phyloP scores from a whole-genome alignment of 2,329 filamentous ascomycete species.

The Beauveria scarabaeidicola region DNA sequence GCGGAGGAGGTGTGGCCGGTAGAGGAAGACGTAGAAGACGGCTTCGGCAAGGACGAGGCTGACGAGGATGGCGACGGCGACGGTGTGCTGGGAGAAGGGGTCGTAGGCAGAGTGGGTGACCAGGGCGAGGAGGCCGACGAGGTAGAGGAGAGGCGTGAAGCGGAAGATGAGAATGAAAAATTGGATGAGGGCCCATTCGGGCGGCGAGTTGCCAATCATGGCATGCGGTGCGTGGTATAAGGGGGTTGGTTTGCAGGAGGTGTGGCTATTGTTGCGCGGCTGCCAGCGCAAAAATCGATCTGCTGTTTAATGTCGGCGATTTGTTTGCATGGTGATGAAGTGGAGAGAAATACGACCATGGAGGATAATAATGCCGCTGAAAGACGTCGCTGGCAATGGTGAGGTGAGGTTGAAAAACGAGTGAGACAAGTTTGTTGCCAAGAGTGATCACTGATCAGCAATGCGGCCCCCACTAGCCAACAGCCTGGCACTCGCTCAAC shows the following conservation, averaged over 20 bases:
- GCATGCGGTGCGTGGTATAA: not conserved
- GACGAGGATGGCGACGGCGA: conserved; percentile 16
- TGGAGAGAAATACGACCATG: too few relatives aligned
- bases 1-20: conserved; percentile 31
- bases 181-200: conserved; percentile 37
- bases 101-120: conserved; percentile 14
- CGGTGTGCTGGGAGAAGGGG: conserved; percentile 3
- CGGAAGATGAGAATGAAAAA: conserved; percentile 34
- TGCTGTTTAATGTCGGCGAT: too few relatives aligned
- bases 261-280: too few relatives aligned
- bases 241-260: not conserved
- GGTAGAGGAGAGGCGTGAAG: conserved; percentile 34
- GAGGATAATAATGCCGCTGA: too few relatives aligned
- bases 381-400: too few relatives aligned
- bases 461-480: too few relatives aligned
- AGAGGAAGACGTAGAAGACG: conserved; percentile 34
- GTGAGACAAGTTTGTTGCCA: too few relatives aligned
- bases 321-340: too few relatives aligned
- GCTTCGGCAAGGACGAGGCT: conserved; percentile 30
- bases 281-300: too few relatives aligned
- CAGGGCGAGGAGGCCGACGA: conserved; percentile 21
- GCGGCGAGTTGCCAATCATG: conserved; percentile 30
- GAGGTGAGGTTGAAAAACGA: too few relatives aligned
- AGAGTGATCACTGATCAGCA: too few relatives aligned
- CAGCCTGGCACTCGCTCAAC: too few relatives aligned